These are phyloP conservation scores for Leishmania gerbilli DNA, from an alignment of 208 protist species.

Conservation along the genomic window DNA sequence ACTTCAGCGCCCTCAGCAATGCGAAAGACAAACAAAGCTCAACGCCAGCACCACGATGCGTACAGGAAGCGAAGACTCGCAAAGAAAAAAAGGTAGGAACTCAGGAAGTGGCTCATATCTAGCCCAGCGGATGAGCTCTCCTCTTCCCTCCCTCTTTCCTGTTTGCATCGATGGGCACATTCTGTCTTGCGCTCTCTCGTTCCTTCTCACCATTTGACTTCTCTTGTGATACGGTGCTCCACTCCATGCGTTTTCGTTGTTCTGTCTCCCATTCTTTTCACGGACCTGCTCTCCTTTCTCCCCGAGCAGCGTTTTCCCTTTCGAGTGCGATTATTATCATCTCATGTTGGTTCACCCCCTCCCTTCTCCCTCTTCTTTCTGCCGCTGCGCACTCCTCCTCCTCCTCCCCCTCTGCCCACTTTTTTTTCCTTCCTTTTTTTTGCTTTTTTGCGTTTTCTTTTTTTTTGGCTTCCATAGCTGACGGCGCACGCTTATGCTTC, in stretches of 20 bases:
- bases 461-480: too few species aligned
- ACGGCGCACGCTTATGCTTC: too few species aligned
- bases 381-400: too few species aligned
- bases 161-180: not conserved
- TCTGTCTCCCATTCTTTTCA: not conserved
- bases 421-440: too few species aligned
- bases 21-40: not conserved
- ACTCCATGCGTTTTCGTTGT: not conserved
- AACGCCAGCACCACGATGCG: not conserved
- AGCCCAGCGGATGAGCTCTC: not conserved
- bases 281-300: not conserved
- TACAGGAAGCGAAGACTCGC: not conserved
- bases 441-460: too few species aligned
- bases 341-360: not conserved
- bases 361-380: too few species aligned
- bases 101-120: too few species aligned
- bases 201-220: not conserved
- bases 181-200: not conserved
- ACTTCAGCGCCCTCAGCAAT: not conserved
- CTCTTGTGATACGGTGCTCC: not conserved
- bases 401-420: too few species aligned
- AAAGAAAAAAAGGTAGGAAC: too few species aligned
- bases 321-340: not conserved
- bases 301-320: not conserved
- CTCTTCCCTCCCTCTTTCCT: not conserved